Evolutionary conservation across 2,329 filamentous ascomycete genomes (phyloP), one percentile per base, ranked within the genome.

Genomic region (Arachnomyces sp.): DNA sequence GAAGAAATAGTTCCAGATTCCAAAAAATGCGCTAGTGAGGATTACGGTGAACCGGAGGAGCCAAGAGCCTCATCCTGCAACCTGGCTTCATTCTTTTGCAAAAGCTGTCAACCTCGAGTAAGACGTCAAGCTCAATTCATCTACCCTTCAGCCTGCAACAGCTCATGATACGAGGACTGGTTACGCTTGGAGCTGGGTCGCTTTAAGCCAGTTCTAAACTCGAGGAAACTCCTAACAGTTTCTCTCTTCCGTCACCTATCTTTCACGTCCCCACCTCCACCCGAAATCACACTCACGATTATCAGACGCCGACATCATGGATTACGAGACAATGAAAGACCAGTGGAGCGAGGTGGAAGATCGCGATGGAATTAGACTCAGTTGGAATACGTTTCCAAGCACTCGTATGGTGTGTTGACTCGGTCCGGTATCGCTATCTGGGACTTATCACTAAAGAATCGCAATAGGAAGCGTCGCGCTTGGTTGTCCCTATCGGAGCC

Each of bases 381-480:
- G 90, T 68, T 98, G 92, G 92, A 98, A 98, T 63, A 93, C 93
- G 46, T 94, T 98, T 59, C 92, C 92, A 36, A 95, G 89, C 72
- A 90, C 90, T 59, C 87, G 92, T 63, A 95, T 98, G 88, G 89
- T 87, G 55, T 54, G 76, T 68, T 42, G 46, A 40, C 41, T 28
- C 32, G 31, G 28, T 37, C 16, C 25, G 34, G 28, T 39, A 28
- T 38, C 31, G 33, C 44, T 43, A 34, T 39, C n/a, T n/a, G 47
- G 36, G 44, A 45, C 44, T 41, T 39, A 39, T 42, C 47, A 50
- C 52, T 60, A 47, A n/a, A 66, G 47, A 53, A 46, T 53, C 45
- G 49, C 51, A n/a, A 49, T 55, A 93, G 86, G 89, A 95, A 81
- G 89, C 89, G 42, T 95, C 88, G 44, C 80, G 89, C 46, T 80